Percentiles rank a stretch among this genome's conserved stretches.
These are phyloP conservation scores for Mucor saturninus DNA, from an alignment of 371 early-diverging fungal species.

Conservation along the genomic window DNA sequence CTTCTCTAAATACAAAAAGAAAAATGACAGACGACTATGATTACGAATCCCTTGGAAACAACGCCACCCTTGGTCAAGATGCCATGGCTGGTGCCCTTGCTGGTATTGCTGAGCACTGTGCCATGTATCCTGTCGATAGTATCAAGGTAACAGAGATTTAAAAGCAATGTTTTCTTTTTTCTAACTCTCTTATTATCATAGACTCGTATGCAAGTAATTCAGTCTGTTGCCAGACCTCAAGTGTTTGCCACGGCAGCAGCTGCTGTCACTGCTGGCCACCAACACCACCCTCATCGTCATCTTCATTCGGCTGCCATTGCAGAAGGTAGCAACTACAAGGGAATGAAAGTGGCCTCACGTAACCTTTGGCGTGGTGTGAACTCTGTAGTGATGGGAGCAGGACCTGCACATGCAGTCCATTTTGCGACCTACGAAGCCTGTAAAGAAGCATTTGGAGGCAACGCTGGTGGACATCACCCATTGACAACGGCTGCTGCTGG, in stretches of 20 bases:
- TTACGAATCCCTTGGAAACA: constrained; percentile 89
- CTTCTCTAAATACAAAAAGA: constrained; percentile 9
- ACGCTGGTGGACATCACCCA: constrained; percentile 52
- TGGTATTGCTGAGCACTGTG: constrained; percentile 92
- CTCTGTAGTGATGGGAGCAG: constrained; percentile 89
- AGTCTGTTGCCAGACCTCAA: constrained; percentile 22
- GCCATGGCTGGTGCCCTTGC: constrained; percentile 92
- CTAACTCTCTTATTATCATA: constrained; percentile 31
- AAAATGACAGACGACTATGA: constrained; percentile 66
- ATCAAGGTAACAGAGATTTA: constrained; percentile 69
- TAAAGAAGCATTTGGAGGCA: constrained; percentile 73
- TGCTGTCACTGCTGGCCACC: constrained; percentile 9
- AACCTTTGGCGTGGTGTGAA: constrained; percentile 90
- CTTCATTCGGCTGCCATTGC: constrained; percentile 25
- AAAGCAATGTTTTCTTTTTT: background rate
- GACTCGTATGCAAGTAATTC: constrained; percentile 90
- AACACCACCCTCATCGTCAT: constrained; percentile 14
- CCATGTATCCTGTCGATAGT: constrained; percentile 92
- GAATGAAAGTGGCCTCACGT: constrained; percentile 26
- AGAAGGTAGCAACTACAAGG: constrained; percentile 3
- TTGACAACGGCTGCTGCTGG: constrained; percentile 79
- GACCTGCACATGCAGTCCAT: constrained; percentile 93
- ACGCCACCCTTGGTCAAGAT: constrained; percentile 72
- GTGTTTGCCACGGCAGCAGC: constrained; percentile 9
- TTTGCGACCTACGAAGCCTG: constrained; percentile 91